These are phyloP conservation scores for Rhynchospora pubera DNA, from an alignment of 176 grass and related monocot species.

Conservation along the genomic window DNA sequence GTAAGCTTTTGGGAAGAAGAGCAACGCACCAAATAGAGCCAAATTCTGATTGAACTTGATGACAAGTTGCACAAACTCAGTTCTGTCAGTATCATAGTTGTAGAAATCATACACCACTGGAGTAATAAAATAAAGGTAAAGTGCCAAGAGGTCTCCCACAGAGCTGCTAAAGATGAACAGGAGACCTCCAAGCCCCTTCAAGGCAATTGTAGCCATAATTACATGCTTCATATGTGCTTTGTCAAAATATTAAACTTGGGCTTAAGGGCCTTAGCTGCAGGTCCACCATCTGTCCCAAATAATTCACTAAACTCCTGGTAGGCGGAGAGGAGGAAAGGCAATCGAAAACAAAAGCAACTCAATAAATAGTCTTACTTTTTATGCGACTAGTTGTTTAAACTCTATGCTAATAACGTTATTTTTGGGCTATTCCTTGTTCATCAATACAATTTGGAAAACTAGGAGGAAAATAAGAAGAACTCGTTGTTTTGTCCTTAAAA, in stretches of 20 bases:
- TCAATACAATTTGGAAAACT: not conserved
- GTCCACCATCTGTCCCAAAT: too few relatives aligned
- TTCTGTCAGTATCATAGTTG: constrained; percentile 67
- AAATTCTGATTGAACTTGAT: constrained; percentile 60
- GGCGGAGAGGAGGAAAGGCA: too few relatives aligned
- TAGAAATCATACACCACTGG: constrained; percentile 70
- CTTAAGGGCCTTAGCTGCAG: too few relatives aligned
- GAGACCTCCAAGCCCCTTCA: constrained; percentile 82
- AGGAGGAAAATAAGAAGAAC: not conserved
- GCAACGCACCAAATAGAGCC: too few relatives aligned
- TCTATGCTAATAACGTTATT: not conserved
- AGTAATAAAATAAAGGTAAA: constrained; percentile 54
- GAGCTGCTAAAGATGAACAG: constrained; percentile 91
- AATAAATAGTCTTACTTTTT: not conserved
- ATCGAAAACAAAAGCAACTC: not conserved
- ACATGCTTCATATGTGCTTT: constrained; percentile 86
- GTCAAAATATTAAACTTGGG: too few relatives aligned
- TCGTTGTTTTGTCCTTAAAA: not conserved
- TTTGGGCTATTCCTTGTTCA: not conserved
- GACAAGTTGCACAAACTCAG: constrained; percentile 61
- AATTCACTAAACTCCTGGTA: too few relatives aligned
- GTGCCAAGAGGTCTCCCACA: constrained; percentile 62
- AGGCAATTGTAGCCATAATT: constrained; percentile 48
- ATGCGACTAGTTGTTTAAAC: not conserved
- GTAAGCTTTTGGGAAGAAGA: too few relatives aligned